Evolutionary conservation across 768 basidiomycete species (phyloP).

Genomic region (Mycena chlorophos): DNA sequence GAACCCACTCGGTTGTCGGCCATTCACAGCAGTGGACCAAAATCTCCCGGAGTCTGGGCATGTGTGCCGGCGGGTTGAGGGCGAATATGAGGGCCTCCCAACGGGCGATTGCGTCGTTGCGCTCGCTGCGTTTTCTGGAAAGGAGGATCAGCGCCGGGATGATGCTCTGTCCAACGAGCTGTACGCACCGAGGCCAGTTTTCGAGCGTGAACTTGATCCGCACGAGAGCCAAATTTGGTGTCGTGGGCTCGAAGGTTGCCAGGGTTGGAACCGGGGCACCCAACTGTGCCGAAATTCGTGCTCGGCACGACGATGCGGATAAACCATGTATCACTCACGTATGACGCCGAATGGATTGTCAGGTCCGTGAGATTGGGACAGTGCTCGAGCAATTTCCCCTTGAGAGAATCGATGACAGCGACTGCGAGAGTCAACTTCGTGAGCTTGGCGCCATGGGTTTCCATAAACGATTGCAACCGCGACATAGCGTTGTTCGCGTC

Average conservation of each 20-base stretch:
- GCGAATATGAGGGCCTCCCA: neutral
- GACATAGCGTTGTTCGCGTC: neutral
- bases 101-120: neutral
- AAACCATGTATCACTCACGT: too few relatives aligned
- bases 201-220: too few relatives aligned
- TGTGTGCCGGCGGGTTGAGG: neutral
- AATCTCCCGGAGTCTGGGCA: neutral
- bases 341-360: neutral
- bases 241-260: too few relatives aligned
- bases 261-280: too few relatives aligned
- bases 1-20: neutral
- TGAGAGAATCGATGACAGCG: neutral
- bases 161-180: too few relatives aligned
- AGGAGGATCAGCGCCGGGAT: too few relatives aligned
- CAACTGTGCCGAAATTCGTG: too few relatives aligned
- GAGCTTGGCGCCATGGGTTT: neutral
- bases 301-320: too few relatives aligned
- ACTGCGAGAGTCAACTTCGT: neutral
- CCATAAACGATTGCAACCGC: neutral
- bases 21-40: neutral
- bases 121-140: too few relatives aligned
- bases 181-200: too few relatives aligned
- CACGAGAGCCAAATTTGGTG: too few relatives aligned
- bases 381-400: neutral
- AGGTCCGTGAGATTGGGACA: neutral